Evolutionary conservation across 768 basidiomycete species (phyloP).

Genomic region (Tricholoma bakamatsutake): DNA sequence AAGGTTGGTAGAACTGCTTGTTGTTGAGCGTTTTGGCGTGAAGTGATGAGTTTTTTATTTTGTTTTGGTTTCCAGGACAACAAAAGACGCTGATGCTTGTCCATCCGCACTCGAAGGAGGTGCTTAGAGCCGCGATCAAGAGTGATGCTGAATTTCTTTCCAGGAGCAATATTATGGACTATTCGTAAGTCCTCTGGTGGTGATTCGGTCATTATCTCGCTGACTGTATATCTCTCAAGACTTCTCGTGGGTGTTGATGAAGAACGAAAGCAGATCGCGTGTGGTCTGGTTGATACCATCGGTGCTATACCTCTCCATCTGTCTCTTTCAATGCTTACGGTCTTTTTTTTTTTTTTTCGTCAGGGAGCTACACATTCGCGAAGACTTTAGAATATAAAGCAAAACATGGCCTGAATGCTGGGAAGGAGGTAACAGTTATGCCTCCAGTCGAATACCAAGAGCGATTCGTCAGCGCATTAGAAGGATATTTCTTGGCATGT

Average conservation of each 20-base stretch:
- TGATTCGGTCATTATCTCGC: not conserved
- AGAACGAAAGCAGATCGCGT: conserved; percentile 59
- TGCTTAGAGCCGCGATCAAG: conserved; percentile 62
- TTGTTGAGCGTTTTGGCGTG: not conserved
- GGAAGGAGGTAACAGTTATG: conserved; percentile 74
- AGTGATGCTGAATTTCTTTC: conserved; percentile 72
- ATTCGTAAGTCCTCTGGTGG: conserved; percentile 50
- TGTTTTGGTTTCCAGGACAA: conserved; percentile 38
- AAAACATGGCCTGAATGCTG: conserved; percentile 66
- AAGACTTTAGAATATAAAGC: conserved; percentile 86
- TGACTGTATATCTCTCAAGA: conserved; percentile 23
- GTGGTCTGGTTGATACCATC: conserved; percentile 82
- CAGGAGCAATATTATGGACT: conserved; percentile 81
- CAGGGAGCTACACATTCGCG: conserved; percentile 78
- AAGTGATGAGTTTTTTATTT: not conserved
- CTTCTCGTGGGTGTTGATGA: conserved; percentile 72
- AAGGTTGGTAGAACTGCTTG: conserved; percentile 37
- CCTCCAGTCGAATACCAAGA: conserved; percentile 78
- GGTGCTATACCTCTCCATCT: conserved; percentile 30
- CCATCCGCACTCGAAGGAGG: conserved; percentile 66
- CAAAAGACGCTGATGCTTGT: conserved; percentile 59
- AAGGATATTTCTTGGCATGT: conserved; percentile 72
- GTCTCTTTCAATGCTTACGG: not conserved
- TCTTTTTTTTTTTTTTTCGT: not conserved
- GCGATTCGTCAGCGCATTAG: conserved; percentile 65